These are phyloP conservation scores for Huntiella savannae DNA, from an alignment of 2,329 filamentous ascomycete species.

Conservation along the genomic window DNA sequence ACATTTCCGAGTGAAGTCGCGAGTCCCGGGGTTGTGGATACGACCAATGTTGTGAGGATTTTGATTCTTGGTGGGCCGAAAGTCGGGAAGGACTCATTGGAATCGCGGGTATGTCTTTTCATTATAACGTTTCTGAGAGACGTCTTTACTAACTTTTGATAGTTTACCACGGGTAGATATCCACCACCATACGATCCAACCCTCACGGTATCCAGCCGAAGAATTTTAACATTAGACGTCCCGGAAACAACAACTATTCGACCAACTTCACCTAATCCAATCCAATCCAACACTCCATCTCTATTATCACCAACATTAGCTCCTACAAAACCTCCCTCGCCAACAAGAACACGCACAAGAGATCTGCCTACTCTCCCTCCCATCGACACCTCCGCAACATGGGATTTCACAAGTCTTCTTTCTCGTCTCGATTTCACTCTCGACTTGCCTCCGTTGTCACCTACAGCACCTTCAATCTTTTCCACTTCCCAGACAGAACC, in stretches of 20 bases:
- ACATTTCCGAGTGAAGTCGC: too few relatives aligned
- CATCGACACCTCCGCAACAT: background rate
- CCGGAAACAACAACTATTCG: background rate
- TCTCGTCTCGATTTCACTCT: background rate
- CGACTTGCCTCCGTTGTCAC: background rate
- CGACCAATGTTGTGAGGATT: slow-evolving; percentile 13
- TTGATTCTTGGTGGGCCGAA: slow-evolving; percentile 16
- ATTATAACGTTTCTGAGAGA: background rate
- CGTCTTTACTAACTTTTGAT: background rate
- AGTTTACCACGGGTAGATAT: slow-evolving; percentile 4
- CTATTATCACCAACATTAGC: background rate
- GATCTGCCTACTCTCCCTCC: background rate
- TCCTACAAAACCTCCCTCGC: background rate
- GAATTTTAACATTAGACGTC: slow-evolving; percentile 14
- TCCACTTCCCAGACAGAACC: background rate
- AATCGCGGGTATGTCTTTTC: slow-evolving; percentile 10
- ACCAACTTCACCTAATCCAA: too few relatives aligned
- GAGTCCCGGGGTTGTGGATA: too few relatives aligned
- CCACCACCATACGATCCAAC: slow-evolving; percentile 15
- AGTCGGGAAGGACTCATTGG: slow-evolving; percentile 15
- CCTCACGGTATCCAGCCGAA: slow-evolving; percentile 16
- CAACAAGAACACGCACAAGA: background rate
- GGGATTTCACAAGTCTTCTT: background rate
- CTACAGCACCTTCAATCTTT: too few relatives aligned
- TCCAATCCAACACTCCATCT: background rate